Base-by-base conservation (phyloP, 2,329 filamentous ascomycete species). In the Tolypocladium cylindrosporum region DNA sequence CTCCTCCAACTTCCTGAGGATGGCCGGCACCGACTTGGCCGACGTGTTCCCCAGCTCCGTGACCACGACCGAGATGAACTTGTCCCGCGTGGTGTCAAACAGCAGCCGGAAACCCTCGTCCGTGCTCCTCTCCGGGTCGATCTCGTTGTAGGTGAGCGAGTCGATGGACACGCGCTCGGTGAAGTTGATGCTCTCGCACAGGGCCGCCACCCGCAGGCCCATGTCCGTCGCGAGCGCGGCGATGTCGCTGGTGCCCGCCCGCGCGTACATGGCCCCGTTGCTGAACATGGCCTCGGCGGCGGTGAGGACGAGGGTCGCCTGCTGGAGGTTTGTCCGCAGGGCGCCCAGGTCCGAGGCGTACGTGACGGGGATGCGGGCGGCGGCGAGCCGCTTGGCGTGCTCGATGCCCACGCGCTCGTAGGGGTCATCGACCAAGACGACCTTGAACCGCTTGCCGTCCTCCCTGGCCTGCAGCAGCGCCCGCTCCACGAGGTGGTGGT, bases 121-220 rank as follows among this genome's bases (percentile, higher is more conserved):
- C 19, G 78, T 76, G 74, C 74, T 90, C 79, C 72, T 88, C 84
- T 73, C 90, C 68, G 71, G 92, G 81, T 74, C 91, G 61, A 97
- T 87, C 76, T 99, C 94, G 71, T 99, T 99, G 67, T 91, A 87
- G 48, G 94, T 93, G 63, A 97, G 90, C 31, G 91, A 93, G 74
- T 97, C 94, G 16, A 95, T 84, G 8, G 91, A 89, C 13, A 97
- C 90, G 59, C 91, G 87, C 86, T 75, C 82, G 37, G 67, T 94
- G 71, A 97, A 97, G 74, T 97, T 99, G 75, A 97, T 87, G 4
- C 89, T 94, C 76, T 97, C 93, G 72, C 91, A 96, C 59, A 95
- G 88, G 3, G 95, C 90, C 40, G 95, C 86, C 59, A 97, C 90
- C 1, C 90, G 89, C 42, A 92, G 83, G 59, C 88, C 86, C 24